Conservation (phyloP, 169 alveolate species). For the Plasmodium chabaudi region DNA sequence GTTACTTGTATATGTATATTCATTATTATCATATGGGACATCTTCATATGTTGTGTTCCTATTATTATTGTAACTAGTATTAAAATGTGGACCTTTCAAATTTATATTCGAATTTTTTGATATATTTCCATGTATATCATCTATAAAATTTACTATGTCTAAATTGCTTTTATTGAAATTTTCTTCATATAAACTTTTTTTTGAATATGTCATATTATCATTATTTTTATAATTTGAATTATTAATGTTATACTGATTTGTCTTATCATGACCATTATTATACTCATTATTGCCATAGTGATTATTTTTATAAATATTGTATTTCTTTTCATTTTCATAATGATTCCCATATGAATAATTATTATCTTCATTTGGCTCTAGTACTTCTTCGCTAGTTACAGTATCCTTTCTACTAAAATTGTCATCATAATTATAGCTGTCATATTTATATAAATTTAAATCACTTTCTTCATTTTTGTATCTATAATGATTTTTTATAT, state of each 20-base stretch:
- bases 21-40: slow-evolving; percentile 2
- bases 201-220: not conserved
- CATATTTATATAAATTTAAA: slow-evolving; percentile 23
- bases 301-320: not conserved
- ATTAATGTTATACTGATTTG: not conserved
- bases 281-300: not conserved
- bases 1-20: slow-evolving; percentile 29
- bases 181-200: not conserved
- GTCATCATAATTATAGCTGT: slow-evolving; percentile 9
- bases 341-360: not conserved
- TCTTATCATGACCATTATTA: not conserved
- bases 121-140: slow-evolving; percentile 1
- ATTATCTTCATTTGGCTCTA: not conserved
- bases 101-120: slow-evolving; percentile 16
- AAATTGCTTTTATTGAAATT: slow-evolving; percentile 8
- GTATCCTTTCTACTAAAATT: slow-evolving; percentile 47
- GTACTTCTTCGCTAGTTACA: slow-evolving; percentile 31
- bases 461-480: slow-evolving; percentile 6
- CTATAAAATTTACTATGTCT: not conserved
- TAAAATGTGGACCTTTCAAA: slow-evolving; percentile 23
- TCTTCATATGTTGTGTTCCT: slow-evolving; percentile 19
- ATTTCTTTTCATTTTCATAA: not conserved
- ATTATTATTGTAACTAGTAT: slow-evolving; percentile 11
- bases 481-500: slow-evolving; percentile 1
- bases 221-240: not conserved